These are phyloP conservation scores for Arxiozyma slooffiae DNA, from an alignment of 1,139 yeast species.

Conservation along the genomic window DNA sequence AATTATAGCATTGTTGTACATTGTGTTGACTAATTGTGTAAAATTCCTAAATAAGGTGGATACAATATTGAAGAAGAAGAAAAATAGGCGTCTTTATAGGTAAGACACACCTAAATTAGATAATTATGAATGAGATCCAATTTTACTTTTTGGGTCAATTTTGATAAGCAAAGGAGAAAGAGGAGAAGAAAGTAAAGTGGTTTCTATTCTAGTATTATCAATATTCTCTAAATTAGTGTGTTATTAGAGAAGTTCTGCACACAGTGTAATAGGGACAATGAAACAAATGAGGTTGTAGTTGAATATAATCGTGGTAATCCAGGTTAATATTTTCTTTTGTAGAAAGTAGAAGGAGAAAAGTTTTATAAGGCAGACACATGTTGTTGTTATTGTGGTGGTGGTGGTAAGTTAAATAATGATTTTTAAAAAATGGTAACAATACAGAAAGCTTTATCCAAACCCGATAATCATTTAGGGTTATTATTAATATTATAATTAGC, in stretches of 20 bases:
- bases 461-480: constrained; percentile 15
- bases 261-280: constrained; percentile 5
- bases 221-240: not conserved
- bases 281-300: constrained; percentile 4
- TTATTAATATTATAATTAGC: not conserved
- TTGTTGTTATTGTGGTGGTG: not conserved
- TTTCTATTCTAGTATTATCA: not conserved
- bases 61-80: not conserved
- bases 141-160: constrained; percentile 1
- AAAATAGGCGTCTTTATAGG: not conserved
- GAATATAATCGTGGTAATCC: constrained; percentile 6
- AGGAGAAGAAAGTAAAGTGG: not conserved
- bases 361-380: not conserved
- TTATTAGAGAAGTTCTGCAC: not conserved
- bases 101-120: not conserved
- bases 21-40: constrained; percentile 50
- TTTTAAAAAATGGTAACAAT: constrained; percentile 1
- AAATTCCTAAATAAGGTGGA: constrained; percentile 38
- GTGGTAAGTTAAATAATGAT: not conserved
- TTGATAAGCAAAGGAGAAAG: not conserved
- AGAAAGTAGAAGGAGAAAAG: not conserved
- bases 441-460: constrained; percentile 14
- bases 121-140: not conserved
- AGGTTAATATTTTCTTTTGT: not conserved
- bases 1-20: constrained; percentile 32